Evolutionary conservation across 1,139 yeast species (phyloP), one percentile per base, ranked within the genome.

Genomic region (Pichia sp.): DNA sequence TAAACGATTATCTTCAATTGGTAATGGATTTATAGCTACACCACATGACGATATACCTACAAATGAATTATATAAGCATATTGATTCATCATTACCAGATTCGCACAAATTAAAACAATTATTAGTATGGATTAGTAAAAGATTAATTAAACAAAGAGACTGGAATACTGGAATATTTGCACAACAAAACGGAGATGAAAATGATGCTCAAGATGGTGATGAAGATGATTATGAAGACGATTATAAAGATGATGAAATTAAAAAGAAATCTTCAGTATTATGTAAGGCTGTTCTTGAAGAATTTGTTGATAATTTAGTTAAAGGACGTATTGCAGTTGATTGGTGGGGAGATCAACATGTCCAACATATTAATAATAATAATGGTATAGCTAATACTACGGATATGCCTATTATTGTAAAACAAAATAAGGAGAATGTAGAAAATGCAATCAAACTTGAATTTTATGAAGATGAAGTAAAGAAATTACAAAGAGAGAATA

Each of bases 61-160:
- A 0, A 56, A 65, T 22, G 83, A 80, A 44, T 78, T 78, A 55
- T 78, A 76, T 58, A 82, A 82, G 57, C 79, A 80, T 53, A 61
- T 85, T 31, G 85, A 83, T 51, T 63, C 70, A 2, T 73, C 75
- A 23, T 54, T 81, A 37, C 86, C 94, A 0, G 92, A 80, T 46
- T 87, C 90, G 0, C 84, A 81, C 55, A 70, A 80, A 49, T 78
- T 85, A 82, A 71, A 82, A 51, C 89, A 82, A 56, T 61, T 86
- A 23, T 60, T 85, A 42, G 69, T 78, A 4, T 84, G 94, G 95
- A 78, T 86, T 47, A 69, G 81, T 30, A 76, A 76, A 48, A 70
- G 82, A 47, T 66, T 48, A n/a, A 20, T 48, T 2, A 35, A 45
- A 16, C 40, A 40, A 3, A 10, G 42, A 35, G 29, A 39, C 22